Conservation (phyloP, 1,139 yeast genomes). For the Yamadazyma triangularis region DNA sequence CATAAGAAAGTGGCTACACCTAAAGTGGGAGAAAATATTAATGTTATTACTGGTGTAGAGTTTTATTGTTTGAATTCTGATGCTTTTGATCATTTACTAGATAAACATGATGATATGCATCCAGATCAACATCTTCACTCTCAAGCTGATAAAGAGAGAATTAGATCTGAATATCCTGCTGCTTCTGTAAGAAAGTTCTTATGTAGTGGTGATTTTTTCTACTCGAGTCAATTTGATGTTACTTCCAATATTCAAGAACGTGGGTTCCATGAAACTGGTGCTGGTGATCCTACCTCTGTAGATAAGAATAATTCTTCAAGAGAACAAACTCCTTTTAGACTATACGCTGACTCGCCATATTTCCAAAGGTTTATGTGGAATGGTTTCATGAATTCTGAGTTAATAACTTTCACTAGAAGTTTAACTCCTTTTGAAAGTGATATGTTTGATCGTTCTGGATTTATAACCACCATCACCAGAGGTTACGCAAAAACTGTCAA, state of each 20-base stretch:
- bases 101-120: constrained; percentile 6
- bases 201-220: constrained; percentile 62
- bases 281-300: neutral
- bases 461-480: constrained; percentile 55
- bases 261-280: constrained; percentile 16
- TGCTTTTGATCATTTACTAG: constrained; percentile 39
- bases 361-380: constrained; percentile 67
- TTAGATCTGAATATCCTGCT: constrained; percentile 48
- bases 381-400: constrained; percentile 50
- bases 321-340: constrained; percentile 23
- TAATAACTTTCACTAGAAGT: constrained; percentile 56
- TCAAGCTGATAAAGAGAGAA: constrained; percentile 7
- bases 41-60: constrained; percentile 52
- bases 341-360: constrained; percentile 43
- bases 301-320: constrained; percentile 1
- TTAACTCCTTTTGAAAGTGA: constrained; percentile 46
- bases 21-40: constrained; percentile 47
- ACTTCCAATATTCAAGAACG: constrained; percentile 61
- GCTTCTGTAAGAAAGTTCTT: constrained; percentile 53
- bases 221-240: constrained; percentile 61
- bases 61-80: constrained; percentile 60
- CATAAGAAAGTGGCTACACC: constrained; percentile 59
- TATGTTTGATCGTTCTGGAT: constrained; percentile 52
- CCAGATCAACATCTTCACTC: neutral
- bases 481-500: constrained; percentile 66